Evolutionary conservation across 768 basidiomycete genomes (phyloP), one percentile per base, ranked within the genome.

Genomic region (Naganishia onofrii): DNA sequence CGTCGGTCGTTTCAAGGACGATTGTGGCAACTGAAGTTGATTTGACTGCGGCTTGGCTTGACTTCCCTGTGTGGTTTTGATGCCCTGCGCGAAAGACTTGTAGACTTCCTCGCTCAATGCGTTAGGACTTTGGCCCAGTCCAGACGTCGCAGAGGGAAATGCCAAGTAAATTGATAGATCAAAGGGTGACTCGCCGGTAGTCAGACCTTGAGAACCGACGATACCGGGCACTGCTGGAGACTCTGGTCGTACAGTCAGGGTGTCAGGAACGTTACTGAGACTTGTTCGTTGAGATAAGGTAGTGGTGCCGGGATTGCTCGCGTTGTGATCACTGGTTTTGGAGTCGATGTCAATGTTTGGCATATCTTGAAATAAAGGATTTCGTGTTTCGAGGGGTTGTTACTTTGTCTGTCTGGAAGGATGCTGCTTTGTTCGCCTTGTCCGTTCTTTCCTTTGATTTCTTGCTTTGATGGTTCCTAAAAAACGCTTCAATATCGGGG

Each of bases 51-150:
- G 70, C 6, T 60, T 70, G 28, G 71, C 71, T 28, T 42, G 66
- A 21, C 55, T 56, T 6, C 69, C 55, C 21, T 70, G 66, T 7
- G 70, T 72, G 34, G 57, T 67, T 28, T 73, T 72, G 51, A 77
- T 76, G 13, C 75, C 75, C 42, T 75, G 74, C 4, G 78, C 78
- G 55, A 79, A 79, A 0, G 71, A 65, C 32, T 70, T 66, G 64
- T 72, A 76, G 3, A 68, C 44, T 7, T 71, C 70, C 9, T 68
- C 70, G 52, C 29, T 68, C 6, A 44, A 13, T 12, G 55, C 65
- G 28, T 53, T 54, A 0, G 64, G 64, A 23, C 48, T 34, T n/a
- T 70, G 58, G 17, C 63, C 69, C 21, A 60, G 36, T 23, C 48
- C 34, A 7, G 57, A 65, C 32, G 57, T 69, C 34, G 69, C 69